Conservation (phyloP, 1,284 basidiomycete genomes). For the Phellinidium pouzarii region DNA sequence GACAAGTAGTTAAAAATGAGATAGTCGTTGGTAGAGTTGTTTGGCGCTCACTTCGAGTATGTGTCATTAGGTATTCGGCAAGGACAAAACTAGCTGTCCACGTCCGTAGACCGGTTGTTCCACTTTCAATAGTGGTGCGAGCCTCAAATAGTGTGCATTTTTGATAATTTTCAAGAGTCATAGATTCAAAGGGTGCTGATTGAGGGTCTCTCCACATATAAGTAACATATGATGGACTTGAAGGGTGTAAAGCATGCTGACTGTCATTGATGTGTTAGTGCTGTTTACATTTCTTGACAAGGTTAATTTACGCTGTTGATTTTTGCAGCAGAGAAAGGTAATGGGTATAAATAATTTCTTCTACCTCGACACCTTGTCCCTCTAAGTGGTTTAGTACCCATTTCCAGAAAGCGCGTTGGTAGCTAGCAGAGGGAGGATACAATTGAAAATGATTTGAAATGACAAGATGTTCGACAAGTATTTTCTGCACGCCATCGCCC, state of each 20-base stretch:
- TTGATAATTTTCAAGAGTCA: slow-evolving; percentile 29
- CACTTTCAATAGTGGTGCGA: slow-evolving; percentile 59
- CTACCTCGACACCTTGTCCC: slow-evolving; percentile 46
- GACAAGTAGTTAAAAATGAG: slow-evolving; percentile 3
- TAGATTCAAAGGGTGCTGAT: slow-evolving; percentile 4
- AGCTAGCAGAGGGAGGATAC: slow-evolving; percentile 56
- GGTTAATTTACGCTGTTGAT: slow-evolving; percentile 31
- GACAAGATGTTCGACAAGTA: slow-evolving; percentile 47
- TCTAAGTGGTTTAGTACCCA: slow-evolving; percentile 55
- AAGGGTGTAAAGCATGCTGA: too few species aligned
- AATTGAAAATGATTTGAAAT: slow-evolving; percentile 42
- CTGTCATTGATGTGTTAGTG: too few species aligned
- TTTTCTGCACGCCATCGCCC: slow-evolving; percentile 39
- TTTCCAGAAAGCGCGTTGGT: slow-evolving; percentile 66
- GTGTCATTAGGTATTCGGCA: slow-evolving; percentile 50
- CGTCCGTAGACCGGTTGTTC: slow-evolving; percentile 71
- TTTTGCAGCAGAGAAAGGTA: slow-evolving; percentile 42
- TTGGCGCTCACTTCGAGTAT: slow-evolving; percentile 37
- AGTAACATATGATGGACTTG: slow-evolving; percentile 54
- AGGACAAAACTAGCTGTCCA: slow-evolving; percentile 70
- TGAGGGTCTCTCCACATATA: slow-evolving; percentile 46
- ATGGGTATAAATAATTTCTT: slow-evolving; percentile 54
- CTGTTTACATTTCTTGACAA: too few species aligned
- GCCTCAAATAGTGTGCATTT: slow-evolving; percentile 58
- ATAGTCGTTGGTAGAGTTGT: not conserved